phyloP scores from a whole-genome alignment of 768 basidiomycete species.

The Naematelia aurantialba region DNA sequence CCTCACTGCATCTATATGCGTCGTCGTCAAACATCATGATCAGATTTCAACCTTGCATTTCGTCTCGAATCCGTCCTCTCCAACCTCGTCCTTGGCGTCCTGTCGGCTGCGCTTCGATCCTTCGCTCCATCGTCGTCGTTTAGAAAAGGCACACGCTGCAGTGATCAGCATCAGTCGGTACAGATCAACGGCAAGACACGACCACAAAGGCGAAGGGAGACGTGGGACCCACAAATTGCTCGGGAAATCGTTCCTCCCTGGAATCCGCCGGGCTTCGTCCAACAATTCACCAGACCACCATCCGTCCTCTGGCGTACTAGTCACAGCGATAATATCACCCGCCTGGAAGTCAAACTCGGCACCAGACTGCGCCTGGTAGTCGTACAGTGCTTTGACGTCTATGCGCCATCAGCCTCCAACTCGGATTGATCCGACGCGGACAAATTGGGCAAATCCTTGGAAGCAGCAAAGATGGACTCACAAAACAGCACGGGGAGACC shows the following conservation, averaged over 20 bases:
- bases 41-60: background rate
- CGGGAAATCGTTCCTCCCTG: conserved; percentile 49
- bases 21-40: background rate
- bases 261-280: conserved; percentile 47
- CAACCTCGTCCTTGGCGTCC: background rate
- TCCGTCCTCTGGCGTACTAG: conserved; percentile 87
- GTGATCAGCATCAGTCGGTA: too few relatives aligned
- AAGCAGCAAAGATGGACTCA: conserved; percentile 52
- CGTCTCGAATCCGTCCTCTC: background rate
- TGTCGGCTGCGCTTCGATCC: too few relatives aligned
- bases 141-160: background rate
- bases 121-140: background rate
- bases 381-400: conserved; percentile 71
- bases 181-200: too few relatives aligned
- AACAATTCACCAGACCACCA: conserved; percentile 81
- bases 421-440: background rate
- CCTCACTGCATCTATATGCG: background rate
- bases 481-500: conserved; percentile 82
- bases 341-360: conserved; percentile 96
- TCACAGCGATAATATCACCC: conserved; percentile 93
- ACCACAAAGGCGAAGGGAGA: background rate
- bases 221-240: conserved; percentile 48
- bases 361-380: conserved; percentile 71
- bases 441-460: too few relatives aligned
- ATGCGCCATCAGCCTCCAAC: conserved; percentile 4